phyloP scores from a whole-genome alignment of 176 grass and related monocot species.

The Aegilops speltoides region DNA sequence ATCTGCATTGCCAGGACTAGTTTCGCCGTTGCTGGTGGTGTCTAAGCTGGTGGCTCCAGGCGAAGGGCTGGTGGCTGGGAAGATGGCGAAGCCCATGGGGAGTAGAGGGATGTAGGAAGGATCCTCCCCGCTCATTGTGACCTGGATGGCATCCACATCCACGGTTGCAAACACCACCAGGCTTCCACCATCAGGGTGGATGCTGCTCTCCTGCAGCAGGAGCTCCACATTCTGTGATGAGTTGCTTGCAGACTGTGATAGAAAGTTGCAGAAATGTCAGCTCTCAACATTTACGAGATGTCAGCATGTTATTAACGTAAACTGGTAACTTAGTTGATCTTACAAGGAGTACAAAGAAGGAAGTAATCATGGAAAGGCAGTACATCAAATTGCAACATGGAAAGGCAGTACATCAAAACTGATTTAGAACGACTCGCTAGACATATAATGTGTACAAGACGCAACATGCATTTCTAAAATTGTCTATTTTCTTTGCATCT shows the following conservation, averaged over 20 bases:
- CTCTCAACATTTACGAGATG: not conserved
- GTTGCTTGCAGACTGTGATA: slow-evolving; percentile 79
- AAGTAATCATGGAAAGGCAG: not conserved
- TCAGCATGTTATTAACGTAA: not conserved
- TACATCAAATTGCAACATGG: slow-evolving; percentile 3
- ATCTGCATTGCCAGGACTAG: slow-evolving; percentile 12
- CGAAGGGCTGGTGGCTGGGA: slow-evolving; percentile 47
- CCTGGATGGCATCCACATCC: slow-evolving; percentile 88
- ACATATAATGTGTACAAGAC: not conserved
- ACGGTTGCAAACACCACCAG: slow-evolving; percentile 76
- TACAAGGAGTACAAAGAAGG: not conserved
- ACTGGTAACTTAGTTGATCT: not conserved
- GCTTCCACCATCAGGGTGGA: slow-evolving; percentile 71
- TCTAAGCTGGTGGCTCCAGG: slow-evolving; percentile 10
- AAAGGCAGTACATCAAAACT: not conserved
- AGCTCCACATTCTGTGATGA: slow-evolving; percentile 97
- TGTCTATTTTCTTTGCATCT: not conserved
- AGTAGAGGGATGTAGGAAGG: slow-evolving; percentile 91
- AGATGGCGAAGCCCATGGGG: slow-evolving; percentile 82
- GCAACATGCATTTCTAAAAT: slow-evolving; percentile 2
- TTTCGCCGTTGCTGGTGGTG: not conserved
- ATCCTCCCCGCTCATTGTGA: slow-evolving; percentile 90
- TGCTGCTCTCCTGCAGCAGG: slow-evolving; percentile 97
- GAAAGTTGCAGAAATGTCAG: slow-evolving; percentile 1
- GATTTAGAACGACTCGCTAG: not conserved